phyloP scores from a whole-genome alignment of 495 filamentous ascomycete genomes.

The Penicillium bovifimosum region DNA sequence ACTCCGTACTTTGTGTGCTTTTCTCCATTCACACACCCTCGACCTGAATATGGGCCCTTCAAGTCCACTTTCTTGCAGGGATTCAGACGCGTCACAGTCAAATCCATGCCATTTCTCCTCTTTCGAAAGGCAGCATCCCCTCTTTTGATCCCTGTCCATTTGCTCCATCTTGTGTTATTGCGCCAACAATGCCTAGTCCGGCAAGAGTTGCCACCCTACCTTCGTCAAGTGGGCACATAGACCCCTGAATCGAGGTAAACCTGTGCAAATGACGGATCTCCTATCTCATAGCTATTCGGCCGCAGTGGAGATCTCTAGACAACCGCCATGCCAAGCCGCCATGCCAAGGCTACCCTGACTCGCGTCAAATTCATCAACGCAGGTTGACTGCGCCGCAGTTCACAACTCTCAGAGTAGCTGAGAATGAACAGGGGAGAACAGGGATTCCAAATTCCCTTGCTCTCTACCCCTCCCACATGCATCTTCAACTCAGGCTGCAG shows the following conservation, averaged over 20 bases:
- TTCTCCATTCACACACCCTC: neutral
- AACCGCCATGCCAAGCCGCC: slow-evolving; percentile 41
- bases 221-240: slow-evolving; percentile 3
- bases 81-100: slow-evolving; percentile 18
- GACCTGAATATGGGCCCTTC: slow-evolving; percentile 1
- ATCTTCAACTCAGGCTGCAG: slow-evolving; percentile 15
- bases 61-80: slow-evolving; percentile 24
- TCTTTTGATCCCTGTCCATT: slow-evolving; percentile 24
- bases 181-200: neutral
- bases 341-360: slow-evolving; percentile 14
- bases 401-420: slow-evolving; percentile 1
- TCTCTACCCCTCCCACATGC: slow-evolving; percentile 16
- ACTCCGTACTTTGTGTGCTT: neutral
- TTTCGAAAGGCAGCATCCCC: slow-evolving; percentile 12
- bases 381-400: slow-evolving; percentile 30
- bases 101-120: slow-evolving; percentile 10
- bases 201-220: neutral
- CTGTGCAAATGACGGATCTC: neutral
- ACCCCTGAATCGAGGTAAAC: slow-evolving; percentile 2
- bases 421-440: slow-evolving; percentile 8
- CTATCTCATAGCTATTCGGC: neutral
- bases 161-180: neutral
- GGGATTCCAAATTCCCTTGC: slow-evolving; percentile 1
- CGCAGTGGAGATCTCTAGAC: slow-evolving; percentile 18
- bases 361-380: slow-evolving; percentile 18